Evolutionary conservation across 805 yeast species (phyloP).

Genomic region (Blastobotrys muscicola): DNA sequence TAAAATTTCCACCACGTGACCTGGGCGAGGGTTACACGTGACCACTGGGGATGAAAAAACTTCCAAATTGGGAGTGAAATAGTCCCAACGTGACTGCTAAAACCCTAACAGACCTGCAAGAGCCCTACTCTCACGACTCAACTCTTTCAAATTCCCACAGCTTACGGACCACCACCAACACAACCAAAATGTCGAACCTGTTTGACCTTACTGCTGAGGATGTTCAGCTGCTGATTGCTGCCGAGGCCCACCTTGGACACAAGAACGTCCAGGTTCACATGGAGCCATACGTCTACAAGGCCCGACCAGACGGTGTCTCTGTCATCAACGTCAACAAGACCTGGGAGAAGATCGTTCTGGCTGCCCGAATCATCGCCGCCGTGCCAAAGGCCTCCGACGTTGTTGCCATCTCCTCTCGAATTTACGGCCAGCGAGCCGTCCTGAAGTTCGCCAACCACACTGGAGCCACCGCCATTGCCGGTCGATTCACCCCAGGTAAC

Average conservation of each 20-base stretch:
- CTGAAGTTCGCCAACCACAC: slow-evolving; percentile 99
- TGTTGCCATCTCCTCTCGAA: slow-evolving; percentile 98
- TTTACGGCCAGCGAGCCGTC: slow-evolving; percentile 99
- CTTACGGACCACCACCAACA: too few species aligned
- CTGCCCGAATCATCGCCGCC: slow-evolving; percentile 99
- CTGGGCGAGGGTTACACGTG: too few species aligned
- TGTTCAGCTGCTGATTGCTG: slow-evolving; percentile 98
- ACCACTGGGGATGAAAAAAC: too few species aligned
- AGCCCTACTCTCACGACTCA: too few species aligned
- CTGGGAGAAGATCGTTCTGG: slow-evolving; percentile 99
- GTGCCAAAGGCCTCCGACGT: slow-evolving; percentile 97
- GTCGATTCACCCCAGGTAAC: slow-evolving; percentile 99
- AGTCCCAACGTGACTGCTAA: too few species aligned
- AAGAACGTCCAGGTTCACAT: slow-evolving; percentile 99
- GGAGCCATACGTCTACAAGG: slow-evolving; percentile 64
- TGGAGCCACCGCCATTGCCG: slow-evolving; percentile 99
- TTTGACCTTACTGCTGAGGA: slow-evolving; percentile 82
- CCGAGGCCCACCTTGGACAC: slow-evolving; percentile 98
- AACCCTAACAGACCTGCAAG: too few species aligned
- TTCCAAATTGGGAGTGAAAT: too few species aligned
- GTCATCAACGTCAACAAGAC: slow-evolving; percentile 97
- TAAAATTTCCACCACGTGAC: too few species aligned
- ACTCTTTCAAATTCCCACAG: too few species aligned
- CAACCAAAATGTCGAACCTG: slow-evolving; percentile 6
- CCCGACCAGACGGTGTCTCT: slow-evolving; percentile 99